Base-by-base conservation (phyloP, 2,329 filamentous ascomycete species). In the Tolypocladium tundrense region DNA sequence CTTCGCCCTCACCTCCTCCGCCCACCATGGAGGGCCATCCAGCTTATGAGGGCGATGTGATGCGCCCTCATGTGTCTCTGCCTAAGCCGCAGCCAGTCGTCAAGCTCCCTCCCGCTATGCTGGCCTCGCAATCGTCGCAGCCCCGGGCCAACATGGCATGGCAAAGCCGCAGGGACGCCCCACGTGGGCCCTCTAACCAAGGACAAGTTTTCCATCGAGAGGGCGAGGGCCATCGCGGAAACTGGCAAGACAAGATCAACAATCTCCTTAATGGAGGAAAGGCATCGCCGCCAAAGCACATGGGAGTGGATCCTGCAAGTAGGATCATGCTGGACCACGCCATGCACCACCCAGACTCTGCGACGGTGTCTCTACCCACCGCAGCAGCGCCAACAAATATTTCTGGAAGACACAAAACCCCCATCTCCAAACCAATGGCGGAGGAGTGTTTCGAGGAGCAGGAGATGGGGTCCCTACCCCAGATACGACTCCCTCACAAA, bases 161-260 rank as follows among this genome's bases (percentile, higher is more conserved):
- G 74, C 65, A 71, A 42, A 68, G 67, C 43, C 70, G 70, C 42
- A 74, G 67, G 58, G 73, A 73, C 52, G 60, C 60, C 19, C 58
- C 62, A 7, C 64, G 66, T 42, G 65, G 60, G 24, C 62, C 64
- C 14, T 59, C 66, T 35, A 60, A 66, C 16, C 63, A 63, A 27
- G 60, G 57, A 7, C 63, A 68, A 8, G 56, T 60, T 9, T 39
- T 45, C 7, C 51, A 52, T 11, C 62, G 63, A 51, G 64, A 65
- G 31, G 67, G 67, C 19, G 76, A 77, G 54, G 73, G 73, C 9
- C 69, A 70, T 59, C 64, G 74, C 61, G 67, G 68, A 56, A 79
- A 80, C 57, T 93, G 91, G 91, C 91, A 96, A 70, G 87, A 88
- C 65, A 86, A 86, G 66, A 91, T 97, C 70, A 91, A 96, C 70